A percentile compares a stretch with the other conserved stretches of the same genome.
phyloP scores from a whole-genome alignment of 139 green algal genomes.

The Pleodorina starrii region DNA sequence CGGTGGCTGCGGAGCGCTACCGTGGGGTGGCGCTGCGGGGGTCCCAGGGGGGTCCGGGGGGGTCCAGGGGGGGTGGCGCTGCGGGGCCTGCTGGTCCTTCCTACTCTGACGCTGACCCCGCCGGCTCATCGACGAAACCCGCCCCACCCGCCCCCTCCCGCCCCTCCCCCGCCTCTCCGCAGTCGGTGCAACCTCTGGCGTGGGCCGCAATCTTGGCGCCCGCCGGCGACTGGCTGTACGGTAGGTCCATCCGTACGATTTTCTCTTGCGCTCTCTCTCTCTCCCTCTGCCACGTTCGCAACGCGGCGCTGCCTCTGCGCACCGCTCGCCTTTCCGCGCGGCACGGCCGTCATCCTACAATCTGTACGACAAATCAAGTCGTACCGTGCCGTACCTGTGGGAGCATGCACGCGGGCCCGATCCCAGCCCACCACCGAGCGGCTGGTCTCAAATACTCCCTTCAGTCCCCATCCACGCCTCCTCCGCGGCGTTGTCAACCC shows the following conservation, averaged over 20 bases:
- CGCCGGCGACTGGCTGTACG: slow-evolving; percentile 50
- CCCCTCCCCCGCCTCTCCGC: background rate
- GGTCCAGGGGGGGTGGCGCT: too few species aligned
- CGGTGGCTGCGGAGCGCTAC: too few species aligned
- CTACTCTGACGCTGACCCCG: too few species aligned
- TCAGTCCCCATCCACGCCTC: background rate
- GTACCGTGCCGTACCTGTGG: background rate
- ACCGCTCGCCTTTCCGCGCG: too few species aligned
- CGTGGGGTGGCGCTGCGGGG: too few species aligned
- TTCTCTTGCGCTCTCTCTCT: too few species aligned
- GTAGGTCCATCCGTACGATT: background rate
- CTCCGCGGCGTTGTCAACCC: background rate
- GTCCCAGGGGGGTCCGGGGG: too few species aligned
- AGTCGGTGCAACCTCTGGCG: slow-evolving; percentile 45
- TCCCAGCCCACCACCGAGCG: too few species aligned
- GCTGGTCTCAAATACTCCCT: background rate
- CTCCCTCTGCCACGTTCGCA: too few species aligned
- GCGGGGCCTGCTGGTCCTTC: too few species aligned
- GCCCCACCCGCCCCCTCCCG: background rate
- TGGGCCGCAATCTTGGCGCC: slow-evolving; percentile 50
- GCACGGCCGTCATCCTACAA: background rate
- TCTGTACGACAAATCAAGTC: background rate
- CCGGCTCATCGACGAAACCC: too few species aligned
- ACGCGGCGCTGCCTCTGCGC: too few species aligned
- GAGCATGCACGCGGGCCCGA: background rate